These are phyloP conservation scores for Scytalidium sp. DNA, from an alignment of 2,329 filamentous ascomycete species.

Conservation along the genomic window DNA sequence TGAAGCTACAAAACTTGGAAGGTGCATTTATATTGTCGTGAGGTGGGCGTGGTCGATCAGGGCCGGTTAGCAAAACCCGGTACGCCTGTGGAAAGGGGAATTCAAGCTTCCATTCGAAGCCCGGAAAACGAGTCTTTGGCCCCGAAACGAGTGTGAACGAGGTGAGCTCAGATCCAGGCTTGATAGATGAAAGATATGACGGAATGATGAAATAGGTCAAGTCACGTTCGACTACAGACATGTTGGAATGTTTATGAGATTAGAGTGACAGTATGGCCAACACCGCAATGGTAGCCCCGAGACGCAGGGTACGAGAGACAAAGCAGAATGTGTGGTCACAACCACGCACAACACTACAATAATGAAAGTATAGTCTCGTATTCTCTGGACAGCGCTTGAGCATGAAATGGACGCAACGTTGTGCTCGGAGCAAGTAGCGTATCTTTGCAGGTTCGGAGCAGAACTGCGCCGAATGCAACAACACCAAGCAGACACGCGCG, in stretches of 20 bases:
- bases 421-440: too few relatives aligned
- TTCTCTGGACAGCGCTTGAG: too few relatives aligned
- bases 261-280: neutral
- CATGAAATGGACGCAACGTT: too few relatives aligned
- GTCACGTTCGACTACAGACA: neutral
- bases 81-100: neutral
- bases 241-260: neutral
- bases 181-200: neutral
- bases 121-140: neutral
- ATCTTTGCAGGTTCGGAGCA: neutral
- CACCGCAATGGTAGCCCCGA: neutral
- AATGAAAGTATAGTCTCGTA: too few relatives aligned
- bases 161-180: neutral
- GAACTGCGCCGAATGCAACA: neutral
- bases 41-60: neutral
- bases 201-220: neutral
- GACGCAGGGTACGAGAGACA: neutral
- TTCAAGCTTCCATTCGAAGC: neutral
- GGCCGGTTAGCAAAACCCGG: neutral
- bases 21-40: neutral
- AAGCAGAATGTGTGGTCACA: too few relatives aligned
- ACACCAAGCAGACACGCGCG: too few relatives aligned
- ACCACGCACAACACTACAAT: too few relatives aligned
- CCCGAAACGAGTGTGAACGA: neutral
- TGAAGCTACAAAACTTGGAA: neutral